phyloP scores from a whole-genome alignment of 2,329 filamentous ascomycete genomes.

The Aspergillus quadrilineatus region DNA sequence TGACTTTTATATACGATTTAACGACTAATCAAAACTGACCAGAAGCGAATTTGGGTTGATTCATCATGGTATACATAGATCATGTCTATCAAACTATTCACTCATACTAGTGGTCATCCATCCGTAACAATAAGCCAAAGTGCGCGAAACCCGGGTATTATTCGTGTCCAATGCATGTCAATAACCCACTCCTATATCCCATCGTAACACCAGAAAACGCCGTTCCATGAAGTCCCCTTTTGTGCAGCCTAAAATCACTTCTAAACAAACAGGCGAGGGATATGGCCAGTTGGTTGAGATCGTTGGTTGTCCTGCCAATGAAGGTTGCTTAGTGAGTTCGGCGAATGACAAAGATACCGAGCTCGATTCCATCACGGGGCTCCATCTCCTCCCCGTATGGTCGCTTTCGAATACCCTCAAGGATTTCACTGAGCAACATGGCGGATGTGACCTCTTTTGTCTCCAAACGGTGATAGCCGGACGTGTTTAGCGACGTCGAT shows the following conservation, averaged over 20 bases:
- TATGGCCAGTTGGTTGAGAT: not conserved
- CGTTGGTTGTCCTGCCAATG: not conserved
- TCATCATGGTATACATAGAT: constrained; percentile 9
- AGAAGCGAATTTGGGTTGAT: not conserved
- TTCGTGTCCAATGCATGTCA: constrained; percentile 16
- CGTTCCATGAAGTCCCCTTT: constrained; percentile 8
- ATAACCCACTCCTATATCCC: constrained; percentile 6
- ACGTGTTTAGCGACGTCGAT: constrained; percentile 23
- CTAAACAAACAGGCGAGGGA: not conserved
- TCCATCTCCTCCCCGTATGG: constrained; percentile 47
- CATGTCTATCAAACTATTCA: constrained; percentile 7
- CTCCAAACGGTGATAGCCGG: constrained; percentile 30
- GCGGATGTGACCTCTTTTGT: constrained; percentile 52
- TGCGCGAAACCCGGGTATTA: constrained; percentile 17
- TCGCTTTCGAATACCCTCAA: constrained; percentile 57
- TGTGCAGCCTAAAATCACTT: not conserved
- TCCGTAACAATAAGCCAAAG: constrained; percentile 1
- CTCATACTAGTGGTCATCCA: constrained; percentile 1
- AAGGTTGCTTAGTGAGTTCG: constrained; percentile 34
- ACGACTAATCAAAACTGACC: not conserved
- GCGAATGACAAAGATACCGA: constrained; percentile 52
- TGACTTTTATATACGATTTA: not conserved
- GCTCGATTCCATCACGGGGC: constrained; percentile 46
- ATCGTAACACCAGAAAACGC: constrained; percentile 14
- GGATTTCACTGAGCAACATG: constrained; percentile 58